Conservation (phyloP, 2,329 filamentous ascomycete genomes). For the Aphanoascus verrucosus region DNA sequence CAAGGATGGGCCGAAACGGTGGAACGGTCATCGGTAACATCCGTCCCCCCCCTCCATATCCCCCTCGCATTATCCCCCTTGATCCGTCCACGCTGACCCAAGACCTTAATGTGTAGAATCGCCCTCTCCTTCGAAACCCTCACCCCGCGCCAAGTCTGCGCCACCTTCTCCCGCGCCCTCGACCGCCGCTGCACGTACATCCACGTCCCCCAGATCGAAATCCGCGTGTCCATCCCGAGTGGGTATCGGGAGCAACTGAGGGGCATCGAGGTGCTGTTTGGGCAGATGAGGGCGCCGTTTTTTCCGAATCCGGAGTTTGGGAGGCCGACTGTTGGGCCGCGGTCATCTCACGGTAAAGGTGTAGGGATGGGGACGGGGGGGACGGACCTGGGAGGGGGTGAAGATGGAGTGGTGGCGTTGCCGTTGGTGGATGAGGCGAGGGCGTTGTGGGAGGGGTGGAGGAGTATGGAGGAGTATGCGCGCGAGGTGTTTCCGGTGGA, state of each 20-base stretch:
- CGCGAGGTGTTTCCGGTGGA: slow-evolving; percentile 88
- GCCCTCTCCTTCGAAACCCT: slow-evolving; percentile 85
- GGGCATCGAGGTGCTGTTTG: slow-evolving; percentile 50
- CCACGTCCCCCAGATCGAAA: slow-evolving; percentile 60
- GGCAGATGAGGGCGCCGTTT: slow-evolving; percentile 49
- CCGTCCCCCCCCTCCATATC: too few relatives aligned
- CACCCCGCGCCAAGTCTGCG: slow-evolving; percentile 70
- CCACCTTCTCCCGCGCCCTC: slow-evolving; percentile 67
- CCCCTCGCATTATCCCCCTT: background rate
- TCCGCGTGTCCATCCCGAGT: slow-evolving; percentile 73
- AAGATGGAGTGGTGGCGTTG: slow-evolving; percentile 43
- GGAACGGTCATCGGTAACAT: slow-evolving; percentile 63
- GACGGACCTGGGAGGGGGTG: too few relatives aligned
- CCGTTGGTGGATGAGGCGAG: slow-evolving; percentile 65
- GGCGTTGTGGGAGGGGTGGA: slow-evolving; percentile 80
- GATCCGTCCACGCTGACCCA: background rate
- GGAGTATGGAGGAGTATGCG: slow-evolving; percentile 88
- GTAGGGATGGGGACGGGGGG: too few relatives aligned
- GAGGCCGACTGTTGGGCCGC: slow-evolving; percentile 20
- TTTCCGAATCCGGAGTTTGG: slow-evolving; percentile 50
- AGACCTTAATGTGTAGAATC: slow-evolving; percentile 45
- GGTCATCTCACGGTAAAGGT: too few relatives aligned
- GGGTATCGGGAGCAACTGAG: slow-evolving; percentile 85
- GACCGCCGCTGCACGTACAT: slow-evolving; percentile 68
- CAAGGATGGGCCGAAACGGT: slow-evolving; percentile 80